These are phyloP conservation scores for Gnomoniopsis sp. DNA, from an alignment of 2,329 filamentous ascomycete genomes.

Conservation along the genomic window DNA sequence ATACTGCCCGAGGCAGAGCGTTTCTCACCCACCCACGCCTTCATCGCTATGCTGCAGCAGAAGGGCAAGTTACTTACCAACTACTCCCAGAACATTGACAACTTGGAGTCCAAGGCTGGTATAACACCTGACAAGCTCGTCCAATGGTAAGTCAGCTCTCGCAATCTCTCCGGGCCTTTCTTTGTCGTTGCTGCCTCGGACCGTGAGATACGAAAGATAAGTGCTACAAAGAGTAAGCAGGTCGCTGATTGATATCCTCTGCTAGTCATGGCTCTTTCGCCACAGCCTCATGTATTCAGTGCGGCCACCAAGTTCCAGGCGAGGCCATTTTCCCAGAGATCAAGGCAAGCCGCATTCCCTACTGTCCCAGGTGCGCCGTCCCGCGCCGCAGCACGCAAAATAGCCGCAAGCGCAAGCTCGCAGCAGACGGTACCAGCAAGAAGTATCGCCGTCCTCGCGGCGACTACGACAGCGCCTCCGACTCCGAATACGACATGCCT, in stretches of 20 bases:
- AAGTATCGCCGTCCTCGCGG: constrained; percentile 36
- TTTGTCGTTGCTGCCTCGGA: neutral
- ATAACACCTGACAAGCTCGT: constrained; percentile 79
- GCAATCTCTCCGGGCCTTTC: neutral
- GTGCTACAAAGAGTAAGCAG: too few relatives aligned
- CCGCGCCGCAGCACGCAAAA: constrained; percentile 47
- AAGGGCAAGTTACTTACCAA: constrained; percentile 90
- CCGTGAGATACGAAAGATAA: neutral
- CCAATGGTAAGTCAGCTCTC: constrained; percentile 56
- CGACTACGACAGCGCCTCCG: constrained; percentile 39
- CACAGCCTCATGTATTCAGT: constrained; percentile 84
- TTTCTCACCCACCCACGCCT: constrained; percentile 89
- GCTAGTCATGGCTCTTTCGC: constrained; percentile 81
- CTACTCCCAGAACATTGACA: constrained; percentile 99
- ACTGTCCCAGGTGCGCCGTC: constrained; percentile 68
- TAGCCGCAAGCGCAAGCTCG: constrained; percentile 52
- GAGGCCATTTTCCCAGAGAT: constrained; percentile 79
- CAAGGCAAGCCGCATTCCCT: constrained; percentile 69
- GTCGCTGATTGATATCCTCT: neutral
- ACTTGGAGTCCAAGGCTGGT: constrained; percentile 84
- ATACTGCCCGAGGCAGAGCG: constrained; percentile 78
- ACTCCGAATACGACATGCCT: constrained; percentile 54
- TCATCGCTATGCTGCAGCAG: constrained; percentile 85
- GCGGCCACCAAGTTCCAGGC: constrained; percentile 69
- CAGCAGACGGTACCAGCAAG: constrained; percentile 37